Evolutionary conservation across 306 rosid genomes (phyloP), one percentile per base, ranked within the genome.

Genomic region (Corylus heterophylla): DNA sequence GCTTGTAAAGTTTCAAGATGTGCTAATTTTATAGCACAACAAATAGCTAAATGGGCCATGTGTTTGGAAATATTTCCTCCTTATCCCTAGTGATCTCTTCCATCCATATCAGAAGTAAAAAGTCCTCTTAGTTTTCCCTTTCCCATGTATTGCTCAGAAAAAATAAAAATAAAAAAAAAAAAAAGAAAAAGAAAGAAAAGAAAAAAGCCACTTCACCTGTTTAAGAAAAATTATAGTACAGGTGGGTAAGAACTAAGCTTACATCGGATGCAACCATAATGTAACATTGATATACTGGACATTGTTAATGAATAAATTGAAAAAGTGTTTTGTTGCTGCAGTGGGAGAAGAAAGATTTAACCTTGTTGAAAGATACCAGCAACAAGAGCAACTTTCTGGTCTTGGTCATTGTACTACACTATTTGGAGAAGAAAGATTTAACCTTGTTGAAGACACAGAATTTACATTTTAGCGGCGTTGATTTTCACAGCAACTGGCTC

Each of bases 401-500:
- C 8, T 18, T 67, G 72, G 45, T 42, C 9, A 1, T 42, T 42
- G 45, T 42, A 42, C 45, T 42, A 42, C 45, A 42, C 45, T 8
- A 42, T 42, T 42, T 42, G 51, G 37, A 50, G 69, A 66, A 67
- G 39, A 2, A 42, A 44, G 10, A 50, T 9, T 35, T 12, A 11
- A 76, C 31, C 1, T 22, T 8, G 27, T 4, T 39, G 72, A 37
- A 9, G 72, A 67, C n/a, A 8, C 1, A 11, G 66, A 12, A 49
- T 45, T 71, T 67, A 80, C 51, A 66, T 73, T 76, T 77, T 74
- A 12, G 71, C 42, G 62, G 54, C 74, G 54, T 69, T 74, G 63
- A 77, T 77, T 75, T 77, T 84, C 74, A 84, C 88, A 1, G 83
- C 85, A 52, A 84, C 69, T 54, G 88, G 78, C 54, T 84, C 85